Evolutionary conservation across 441 rosid genomes (phyloP).

Genomic region (Bocquillonia castaneifolia): DNA sequence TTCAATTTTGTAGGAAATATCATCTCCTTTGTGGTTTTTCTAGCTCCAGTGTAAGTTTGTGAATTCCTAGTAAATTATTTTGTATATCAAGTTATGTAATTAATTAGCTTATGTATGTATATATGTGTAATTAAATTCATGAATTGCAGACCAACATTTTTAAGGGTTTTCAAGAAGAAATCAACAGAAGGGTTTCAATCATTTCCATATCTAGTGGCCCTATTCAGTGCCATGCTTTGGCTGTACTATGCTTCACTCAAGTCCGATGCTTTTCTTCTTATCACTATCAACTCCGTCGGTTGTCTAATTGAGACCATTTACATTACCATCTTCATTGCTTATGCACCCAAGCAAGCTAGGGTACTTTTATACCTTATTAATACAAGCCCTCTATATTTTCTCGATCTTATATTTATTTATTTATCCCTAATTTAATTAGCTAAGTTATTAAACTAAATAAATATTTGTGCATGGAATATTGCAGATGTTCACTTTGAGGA

Average conservation of each 20-base stretch:
- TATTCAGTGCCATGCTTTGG: conserved; percentile 82
- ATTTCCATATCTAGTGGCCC: conserved; percentile 66
- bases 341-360: conserved; percentile 47
- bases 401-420: not conserved
- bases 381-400: not conserved
- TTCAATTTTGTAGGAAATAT: conserved; percentile 52
- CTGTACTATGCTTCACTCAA: conserved; percentile 64
- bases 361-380: conserved; percentile 38
- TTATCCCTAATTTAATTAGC: not conserved
- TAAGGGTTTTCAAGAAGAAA: conserved; percentile 58
- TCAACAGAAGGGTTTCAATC: conserved; percentile 73
- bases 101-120: not conserved
- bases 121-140: not conserved
- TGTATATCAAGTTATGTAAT: not conserved
- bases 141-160: conserved; percentile 59
- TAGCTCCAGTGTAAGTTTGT: conserved; percentile 69
- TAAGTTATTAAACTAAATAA: not conserved
- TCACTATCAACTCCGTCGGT: conserved; percentile 78
- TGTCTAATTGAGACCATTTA: conserved; percentile 58
- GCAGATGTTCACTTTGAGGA: conserved; percentile 57
- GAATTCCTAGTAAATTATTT: not conserved
- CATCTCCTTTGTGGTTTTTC: conserved; percentile 60
- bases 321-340: conserved; percentile 48
- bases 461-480: not conserved
- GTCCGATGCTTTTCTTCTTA: conserved; percentile 47